Evolutionary conservation across 2,329 filamentous ascomycete genomes (phyloP).

Genomic region (Aspergillus sp.): DNA sequence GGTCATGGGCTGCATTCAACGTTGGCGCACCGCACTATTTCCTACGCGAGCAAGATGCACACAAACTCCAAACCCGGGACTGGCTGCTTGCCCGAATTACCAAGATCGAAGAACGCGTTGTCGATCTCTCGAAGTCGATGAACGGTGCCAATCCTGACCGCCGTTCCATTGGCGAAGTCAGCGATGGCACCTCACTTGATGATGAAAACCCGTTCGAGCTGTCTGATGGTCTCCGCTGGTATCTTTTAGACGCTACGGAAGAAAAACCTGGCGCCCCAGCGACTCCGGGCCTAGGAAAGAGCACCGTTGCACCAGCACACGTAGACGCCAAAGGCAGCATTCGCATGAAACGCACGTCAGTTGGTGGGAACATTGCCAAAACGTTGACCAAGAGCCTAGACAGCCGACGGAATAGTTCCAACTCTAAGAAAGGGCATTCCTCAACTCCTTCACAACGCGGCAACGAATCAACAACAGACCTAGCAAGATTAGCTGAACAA

Average conservation of each 20-base stretch:
- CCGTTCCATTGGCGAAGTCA: conserved; percentile 51
- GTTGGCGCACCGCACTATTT: conserved; percentile 97
- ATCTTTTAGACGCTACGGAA: conserved; percentile 88
- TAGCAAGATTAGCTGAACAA: conserved; percentile 38
- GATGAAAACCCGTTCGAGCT: conserved; percentile 97
- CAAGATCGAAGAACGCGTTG: conserved; percentile 87
- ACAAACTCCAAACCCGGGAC: conserved; percentile 80
- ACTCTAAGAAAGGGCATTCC: conserved; percentile 69
- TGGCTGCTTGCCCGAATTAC: conserved; percentile 96
- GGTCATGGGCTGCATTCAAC: conserved; percentile 98
- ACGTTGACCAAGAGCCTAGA: conserved; percentile 85
- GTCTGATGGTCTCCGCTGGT: conserved; percentile 93
- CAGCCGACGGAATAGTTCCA: conserved; percentile 84
- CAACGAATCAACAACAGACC: conserved; percentile 40
- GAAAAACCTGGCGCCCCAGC: conserved; percentile 89
- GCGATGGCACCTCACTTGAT: conserved; percentile 64
- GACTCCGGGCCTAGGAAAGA: conserved; percentile 90
- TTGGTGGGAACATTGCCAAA: conserved; percentile 73
- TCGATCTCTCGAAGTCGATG: conserved; percentile 83
- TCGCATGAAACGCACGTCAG: conserved; percentile 53
- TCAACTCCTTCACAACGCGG: conserved; percentile 31
- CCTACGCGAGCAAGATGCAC: conserved; percentile 85
- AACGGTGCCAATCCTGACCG: conserved; percentile 57
- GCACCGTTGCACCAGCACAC: conserved; percentile 82
- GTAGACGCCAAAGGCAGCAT: conserved; percentile 79